Evolutionary conservation across 176 grass and related monocot species (phyloP), one percentile per base, ranked within the genome.

Genomic region (Carex parvula): DNA sequence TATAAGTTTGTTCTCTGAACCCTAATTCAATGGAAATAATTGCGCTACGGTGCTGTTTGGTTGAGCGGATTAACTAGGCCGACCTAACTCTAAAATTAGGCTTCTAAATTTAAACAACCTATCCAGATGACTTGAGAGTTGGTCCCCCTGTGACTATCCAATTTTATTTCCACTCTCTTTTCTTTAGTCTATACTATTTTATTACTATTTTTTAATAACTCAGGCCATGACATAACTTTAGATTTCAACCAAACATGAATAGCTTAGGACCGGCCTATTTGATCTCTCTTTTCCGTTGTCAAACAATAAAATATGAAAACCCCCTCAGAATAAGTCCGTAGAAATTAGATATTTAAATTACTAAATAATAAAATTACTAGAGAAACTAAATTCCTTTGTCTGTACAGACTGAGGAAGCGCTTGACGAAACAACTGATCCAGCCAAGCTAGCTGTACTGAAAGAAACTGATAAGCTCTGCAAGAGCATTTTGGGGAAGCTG

Each of bases 381-480:
- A 21, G 33, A 18, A 68, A 39, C 17, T 69, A 29, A 72, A 15
- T 81, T 8, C 18, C 16, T 24, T 60, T 58, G 41, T 13, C 44
- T 62, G 41, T 91, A 21, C 90, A 99, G 97, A 96, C 92, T 87
- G 97, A 96, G 54, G 87, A 74, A 3, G 91, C 81, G 8, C 77
- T 95, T 24, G 80, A 81, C 7, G 86, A 70, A 15, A 84, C 87
- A 48, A 67, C 35, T 15, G 91, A 94, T 53, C 20, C 88, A 64
- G 81, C 46, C 80, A 82, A 95, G 37, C 60, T 84, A 70, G 91
- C 84, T 1, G 79, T 81, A 29, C 86, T 99, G 57, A 99, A 99
- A 81, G 91, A 92, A 33, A 91, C 87, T 12, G 93, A 99, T 87
- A 99, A 95, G 87, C 83, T 92, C 81, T 99, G 91, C 88, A 99